phyloP scores from a whole-genome alignment of 805 yeast species.

The Danielia oregonensis region DNA sequence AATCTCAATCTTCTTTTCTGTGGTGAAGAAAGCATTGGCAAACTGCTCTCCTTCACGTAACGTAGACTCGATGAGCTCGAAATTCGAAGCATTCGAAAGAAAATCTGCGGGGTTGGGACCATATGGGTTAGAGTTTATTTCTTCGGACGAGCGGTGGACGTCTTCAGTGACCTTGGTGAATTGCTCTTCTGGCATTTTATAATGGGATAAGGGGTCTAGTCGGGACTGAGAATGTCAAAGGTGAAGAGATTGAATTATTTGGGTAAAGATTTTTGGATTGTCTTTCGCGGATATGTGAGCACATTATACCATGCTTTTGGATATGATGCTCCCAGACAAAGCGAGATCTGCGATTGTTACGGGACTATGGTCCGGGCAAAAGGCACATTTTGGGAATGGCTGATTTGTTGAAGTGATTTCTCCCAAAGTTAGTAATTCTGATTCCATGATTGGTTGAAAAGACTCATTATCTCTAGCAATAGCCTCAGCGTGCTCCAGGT shows the following conservation, averaged over 20 bases:
- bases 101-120: constrained; percentile 95
- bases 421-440: too few relatives aligned
- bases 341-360: too few relatives aligned
- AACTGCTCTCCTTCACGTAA: constrained; percentile 98
- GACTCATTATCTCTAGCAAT: too few relatives aligned
- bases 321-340: too few relatives aligned
- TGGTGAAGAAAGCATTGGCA: constrained; percentile 92
- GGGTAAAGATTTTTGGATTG: too few relatives aligned
- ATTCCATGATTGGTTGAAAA: too few relatives aligned
- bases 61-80: constrained; percentile 92
- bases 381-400: too few relatives aligned
- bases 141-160: constrained; percentile 20
- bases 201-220: neutral
- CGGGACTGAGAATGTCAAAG: constrained; percentile 4
- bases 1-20: constrained; percentile 93
- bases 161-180: constrained; percentile 36
- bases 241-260: neutral
- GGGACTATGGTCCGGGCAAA: too few relatives aligned
- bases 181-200: constrained; percentile 17
- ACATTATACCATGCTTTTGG: too few relatives aligned
- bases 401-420: too few relatives aligned
- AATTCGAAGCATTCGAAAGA: constrained; percentile 81
- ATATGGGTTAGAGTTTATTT: constrained; percentile 62
- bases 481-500: too few relatives aligned
- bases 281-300: constrained; percentile 1